Conservation (phyloP, 176 grass and related monocot genomes). For the Otatea glauca region DNA sequence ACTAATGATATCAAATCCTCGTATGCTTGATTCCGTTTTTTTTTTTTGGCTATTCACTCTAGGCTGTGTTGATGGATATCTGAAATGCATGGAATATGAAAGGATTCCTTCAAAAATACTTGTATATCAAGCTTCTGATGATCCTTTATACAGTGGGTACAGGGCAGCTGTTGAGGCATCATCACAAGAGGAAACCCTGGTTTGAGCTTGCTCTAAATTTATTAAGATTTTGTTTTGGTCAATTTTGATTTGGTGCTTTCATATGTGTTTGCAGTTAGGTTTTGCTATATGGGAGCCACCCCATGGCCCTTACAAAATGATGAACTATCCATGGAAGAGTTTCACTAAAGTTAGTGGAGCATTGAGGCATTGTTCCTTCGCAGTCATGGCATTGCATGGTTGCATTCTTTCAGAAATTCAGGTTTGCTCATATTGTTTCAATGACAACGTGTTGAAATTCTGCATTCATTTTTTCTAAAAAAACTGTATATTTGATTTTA, state of each 20-base stretch:
- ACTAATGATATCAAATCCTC: conserved; percentile 17
- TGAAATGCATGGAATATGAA: conserved; percentile 92
- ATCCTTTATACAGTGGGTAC: conserved; percentile 91
- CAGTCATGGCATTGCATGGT: conserved; percentile 96
- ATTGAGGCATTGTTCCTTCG: conserved; percentile 90
- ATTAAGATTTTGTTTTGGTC: conserved; percentile 7
- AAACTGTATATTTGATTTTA: conserved; percentile 39
- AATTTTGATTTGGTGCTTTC: conserved; percentile 36
- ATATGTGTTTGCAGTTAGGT: conserved; percentile 60
- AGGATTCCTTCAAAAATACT: conserved; percentile 95
- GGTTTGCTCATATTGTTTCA: conserved; percentile 50
- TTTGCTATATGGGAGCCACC: conserved; percentile 98
- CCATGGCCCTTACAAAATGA: conserved; percentile 82
- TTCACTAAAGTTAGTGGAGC: conserved; percentile 89
- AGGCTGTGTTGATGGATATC: conserved; percentile 92
- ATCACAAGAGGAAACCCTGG: conserved; percentile 82
- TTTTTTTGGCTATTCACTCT: conserved; percentile 3
- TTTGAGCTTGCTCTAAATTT: conserved; percentile 45
- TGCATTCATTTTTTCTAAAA: conserved; percentile 21
- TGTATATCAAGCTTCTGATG: conserved; percentile 91
- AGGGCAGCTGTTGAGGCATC: conserved; percentile 83
- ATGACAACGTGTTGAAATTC: conserved; percentile 13
- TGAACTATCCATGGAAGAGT: conserved; percentile 86
- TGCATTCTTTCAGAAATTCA: conserved; percentile 99
- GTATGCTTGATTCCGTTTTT: conserved; percentile 1